Base-by-base conservation (phyloP, 345 rosid genomes). In the Lenwebbia sp. region DNA sequence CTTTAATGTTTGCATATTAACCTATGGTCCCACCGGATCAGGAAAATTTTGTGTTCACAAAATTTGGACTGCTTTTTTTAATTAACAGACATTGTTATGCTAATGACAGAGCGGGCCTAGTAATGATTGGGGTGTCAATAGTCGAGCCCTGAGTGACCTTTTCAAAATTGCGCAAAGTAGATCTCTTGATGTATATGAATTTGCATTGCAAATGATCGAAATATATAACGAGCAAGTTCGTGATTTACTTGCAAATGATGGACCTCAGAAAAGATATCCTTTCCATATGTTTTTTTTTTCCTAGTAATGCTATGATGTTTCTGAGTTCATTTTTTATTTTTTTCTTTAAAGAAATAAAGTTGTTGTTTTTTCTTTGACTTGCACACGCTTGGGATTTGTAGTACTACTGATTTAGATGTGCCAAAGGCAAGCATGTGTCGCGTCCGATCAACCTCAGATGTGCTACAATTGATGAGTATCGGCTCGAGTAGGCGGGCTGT, bases 381-480 rank as follows among this genome's bases (percentile, higher is more conserved):
- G 92, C 98, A 89, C 91, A 97, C 97, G 86, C 98, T 97, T 86
- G 99, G 98, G 96, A 95, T 97, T 91, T 96, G 99, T 96, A 95
- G 87, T 88, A 92, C 93, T 25, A 89, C 98, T 88, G 99, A 99
- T 88, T 91, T 96, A 86, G 98, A 96, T 88, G 99, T 97, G 86
- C 99, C 99, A 85, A 96, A 95, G 86, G 99, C 99, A 83, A 96
- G 96, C 90, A 94, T 95, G 96, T 95, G 92, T 85, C 84, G 89
- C 40, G 98, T 97, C 82, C 91, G 90, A 83, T 93, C 98, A 87
- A 97, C 96, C 7, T 76, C 90, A 85, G 99, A 96, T 91, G 99
- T 97, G 13, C 86, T 97, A 78, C 96, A 94, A 58, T 91, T 96
- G 90, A 96, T 96, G 99, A 91, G 87, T 74, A 89, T 93, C 86